These are phyloP conservation scores for Penicillium taxi DNA, from an alignment of 495 filamentous ascomycete species.

Conservation along the genomic window DNA sequence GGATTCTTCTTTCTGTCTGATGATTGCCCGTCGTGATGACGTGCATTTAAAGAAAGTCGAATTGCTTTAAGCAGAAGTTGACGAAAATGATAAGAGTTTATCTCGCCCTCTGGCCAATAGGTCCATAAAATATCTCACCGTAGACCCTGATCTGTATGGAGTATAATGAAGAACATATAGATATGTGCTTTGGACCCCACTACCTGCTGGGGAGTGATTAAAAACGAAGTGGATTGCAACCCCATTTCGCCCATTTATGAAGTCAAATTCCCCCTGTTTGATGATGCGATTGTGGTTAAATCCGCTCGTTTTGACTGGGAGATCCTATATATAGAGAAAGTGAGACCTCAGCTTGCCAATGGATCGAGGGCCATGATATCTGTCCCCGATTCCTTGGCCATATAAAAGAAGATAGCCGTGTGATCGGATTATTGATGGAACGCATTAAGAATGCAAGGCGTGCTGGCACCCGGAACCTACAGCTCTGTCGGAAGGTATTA, in stretches of 20 bases:
- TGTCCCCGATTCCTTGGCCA: conserved; percentile 38
- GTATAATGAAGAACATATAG: no score
- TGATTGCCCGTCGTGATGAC: no score
- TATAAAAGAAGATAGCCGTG: conserved; percentile 33
- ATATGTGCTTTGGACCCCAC: conserved; percentile 28
- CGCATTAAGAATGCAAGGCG: conserved; percentile 20
- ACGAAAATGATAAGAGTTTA: conserved; percentile 19
- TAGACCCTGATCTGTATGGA: conserved; percentile 24
- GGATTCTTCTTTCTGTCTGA: no score
- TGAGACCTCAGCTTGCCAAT: conserved; percentile 36
- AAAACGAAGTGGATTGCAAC: conserved; percentile 11
- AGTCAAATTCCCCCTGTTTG: conserved; percentile 17
- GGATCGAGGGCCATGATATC: conserved; percentile 29
- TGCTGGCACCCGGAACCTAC: conserved; percentile 25
- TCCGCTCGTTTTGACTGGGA: conserved; percentile 36
- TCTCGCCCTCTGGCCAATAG: conserved; percentile 24
- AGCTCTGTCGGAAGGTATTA: conserved; percentile 20
- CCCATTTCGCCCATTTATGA: conserved; percentile 19
- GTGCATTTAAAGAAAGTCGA: conserved; percentile 12
- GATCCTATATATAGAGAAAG: conserved; percentile 30
- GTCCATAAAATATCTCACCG: conserved; percentile 28
- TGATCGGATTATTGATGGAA: conserved; percentile 41
- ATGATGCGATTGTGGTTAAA: conserved; percentile 27
- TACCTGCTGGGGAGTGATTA: conserved; percentile 17
- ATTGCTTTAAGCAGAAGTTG: conserved; percentile 22